phyloP scores from a whole-genome alignment of 2,329 filamentous ascomycete species.

The Fusarium sp. region DNA sequence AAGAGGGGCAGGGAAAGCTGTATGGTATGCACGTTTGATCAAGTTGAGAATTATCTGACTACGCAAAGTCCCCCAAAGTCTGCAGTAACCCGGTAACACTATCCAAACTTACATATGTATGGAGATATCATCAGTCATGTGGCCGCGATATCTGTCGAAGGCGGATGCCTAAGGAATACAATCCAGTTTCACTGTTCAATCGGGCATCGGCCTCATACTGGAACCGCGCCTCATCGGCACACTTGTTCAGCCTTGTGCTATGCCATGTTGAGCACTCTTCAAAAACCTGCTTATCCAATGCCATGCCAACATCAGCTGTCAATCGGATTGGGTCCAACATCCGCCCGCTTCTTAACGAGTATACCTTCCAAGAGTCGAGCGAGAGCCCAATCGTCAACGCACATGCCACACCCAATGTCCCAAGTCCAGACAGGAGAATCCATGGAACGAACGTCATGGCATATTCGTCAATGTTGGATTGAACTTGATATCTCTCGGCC shows the following conservation, averaged over 20 bases:
- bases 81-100: not conserved
- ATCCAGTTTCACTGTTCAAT: slow-evolving; percentile 4
- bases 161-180: slow-evolving; percentile 10
- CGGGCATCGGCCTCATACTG: slow-evolving; percentile 7
- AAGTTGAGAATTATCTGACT: not conserved
- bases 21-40: not conserved
- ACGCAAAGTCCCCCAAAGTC: not conserved
- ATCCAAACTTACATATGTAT: not conserved
- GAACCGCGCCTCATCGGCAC: slow-evolving; percentile 15
- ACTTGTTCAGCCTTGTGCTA: slow-evolving; percentile 14
- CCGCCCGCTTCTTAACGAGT: slow-evolving; percentile 26
- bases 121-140: not conserved
- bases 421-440: slow-evolving; percentile 29
- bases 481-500: slow-evolving; percentile 3
- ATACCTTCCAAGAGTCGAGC: slow-evolving; percentile 24
- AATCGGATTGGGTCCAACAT: slow-evolving; percentile 24
- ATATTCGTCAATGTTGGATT: slow-evolving; percentile 11
- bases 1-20: not conserved
- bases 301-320: slow-evolving; percentile 31
- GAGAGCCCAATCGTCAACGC: slow-evolving; percentile 9
- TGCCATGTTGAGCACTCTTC: slow-evolving; percentile 28
- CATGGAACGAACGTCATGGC: slow-evolving; percentile 36
- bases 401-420: slow-evolving; percentile 22
- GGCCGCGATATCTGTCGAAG: slow-evolving; percentile 17
- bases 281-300: slow-evolving; percentile 22